These are phyloP conservation scores for Xylaria palmicola DNA, from an alignment of 495 filamentous ascomycete genomes.

Conservation along the genomic window DNA sequence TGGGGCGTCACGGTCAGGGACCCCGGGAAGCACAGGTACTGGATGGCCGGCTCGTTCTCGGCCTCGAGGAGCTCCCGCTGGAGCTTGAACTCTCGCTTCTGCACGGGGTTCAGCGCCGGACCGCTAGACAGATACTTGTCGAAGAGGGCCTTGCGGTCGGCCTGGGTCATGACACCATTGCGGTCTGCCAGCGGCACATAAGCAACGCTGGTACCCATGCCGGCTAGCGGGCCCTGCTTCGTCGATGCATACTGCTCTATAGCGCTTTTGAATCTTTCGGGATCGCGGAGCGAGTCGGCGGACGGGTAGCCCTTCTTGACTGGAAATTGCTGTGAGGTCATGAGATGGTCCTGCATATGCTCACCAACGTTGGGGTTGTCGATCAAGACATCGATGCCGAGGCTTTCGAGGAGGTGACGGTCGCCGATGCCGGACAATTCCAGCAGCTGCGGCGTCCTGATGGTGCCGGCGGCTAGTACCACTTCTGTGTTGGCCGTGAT, in stretches of 20 bases:
- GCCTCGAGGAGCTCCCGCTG: conserved; percentile 33
- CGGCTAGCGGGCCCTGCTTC: conserved; percentile 37
- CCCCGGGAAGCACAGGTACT: conserved; percentile 42
- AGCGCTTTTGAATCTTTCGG: conserved; percentile 33
- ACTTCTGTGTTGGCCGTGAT: conserved; percentile 47
- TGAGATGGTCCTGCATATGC: conserved; percentile 55
- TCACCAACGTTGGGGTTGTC: conserved; percentile 77
- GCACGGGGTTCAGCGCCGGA: conserved; percentile 11
- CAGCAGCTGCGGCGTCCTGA: conserved; percentile 60
- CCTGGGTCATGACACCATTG: conserved; percentile 28
- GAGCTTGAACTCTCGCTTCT: conserved; percentile 24
- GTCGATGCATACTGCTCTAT: conserved; percentile 38
- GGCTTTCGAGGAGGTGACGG: conserved; percentile 56
- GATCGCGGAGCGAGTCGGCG: conserved; percentile 44
- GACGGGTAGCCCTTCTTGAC: conserved; percentile 41
- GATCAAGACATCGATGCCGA: conserved; percentile 67
- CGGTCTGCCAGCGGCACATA: conserved; percentile 44
- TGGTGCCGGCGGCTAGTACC: conserved; percentile 58
- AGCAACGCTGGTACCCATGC: conserved; percentile 39
- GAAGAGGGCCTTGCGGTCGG: conserved; percentile 30
- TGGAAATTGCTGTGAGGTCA: conserved; percentile 41
- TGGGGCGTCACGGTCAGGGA: conserved; percentile 34
- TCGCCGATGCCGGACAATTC: conserved; percentile 79
- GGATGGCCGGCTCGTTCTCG: conserved; percentile 28
- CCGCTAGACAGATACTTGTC: conserved; percentile 20